Conservation (phyloP, 1,284 basidiomycete genomes). For the Apiotrichum montevideense region DNA sequence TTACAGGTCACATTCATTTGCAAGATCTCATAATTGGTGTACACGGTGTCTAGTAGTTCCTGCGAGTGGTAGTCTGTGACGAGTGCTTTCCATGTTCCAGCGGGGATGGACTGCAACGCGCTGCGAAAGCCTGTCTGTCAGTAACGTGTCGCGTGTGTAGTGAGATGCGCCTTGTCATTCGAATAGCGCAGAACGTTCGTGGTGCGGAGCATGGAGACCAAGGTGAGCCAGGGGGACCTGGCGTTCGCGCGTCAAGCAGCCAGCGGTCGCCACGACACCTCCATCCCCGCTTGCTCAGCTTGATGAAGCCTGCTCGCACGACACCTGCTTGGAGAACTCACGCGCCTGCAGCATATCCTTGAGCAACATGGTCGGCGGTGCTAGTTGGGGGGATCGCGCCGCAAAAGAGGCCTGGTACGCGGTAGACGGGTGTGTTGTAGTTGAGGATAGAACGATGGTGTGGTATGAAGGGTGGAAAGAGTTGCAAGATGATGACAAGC, state of each 20-base stretch:
- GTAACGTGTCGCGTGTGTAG: neutral
- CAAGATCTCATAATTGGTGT: constrained; percentile 88
- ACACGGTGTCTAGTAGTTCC: constrained; percentile 72
- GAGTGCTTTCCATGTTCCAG: constrained; percentile 88
- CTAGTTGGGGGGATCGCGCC: neutral
- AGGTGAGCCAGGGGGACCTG: too few species aligned
- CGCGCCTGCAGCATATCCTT: constrained; percentile 42
- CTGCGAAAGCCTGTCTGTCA: constrained; percentile 38
- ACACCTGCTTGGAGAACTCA: constrained; percentile 21
- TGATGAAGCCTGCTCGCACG: neutral
- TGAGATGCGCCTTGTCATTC: too few species aligned
- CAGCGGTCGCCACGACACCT: too few species aligned
- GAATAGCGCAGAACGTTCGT: neutral
- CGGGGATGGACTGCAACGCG: constrained; percentile 59
- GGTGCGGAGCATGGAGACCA: neutral
- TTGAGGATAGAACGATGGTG: too few species aligned
- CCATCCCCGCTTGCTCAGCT: too few species aligned
- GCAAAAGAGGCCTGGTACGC: too few species aligned
- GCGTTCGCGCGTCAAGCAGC: too few species aligned
- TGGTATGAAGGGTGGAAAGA: too few species aligned
- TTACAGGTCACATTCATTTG: constrained; percentile 89
- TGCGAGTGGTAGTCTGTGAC: constrained; percentile 92
- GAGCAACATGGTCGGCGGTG: constrained; percentile 32
- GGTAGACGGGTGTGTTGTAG: too few species aligned
- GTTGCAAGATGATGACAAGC: too few species aligned